These are phyloP conservation scores for Daedaleopsis sinensis DNA, from an alignment of 768 basidiomycete species.

Conservation along the genomic window DNA sequence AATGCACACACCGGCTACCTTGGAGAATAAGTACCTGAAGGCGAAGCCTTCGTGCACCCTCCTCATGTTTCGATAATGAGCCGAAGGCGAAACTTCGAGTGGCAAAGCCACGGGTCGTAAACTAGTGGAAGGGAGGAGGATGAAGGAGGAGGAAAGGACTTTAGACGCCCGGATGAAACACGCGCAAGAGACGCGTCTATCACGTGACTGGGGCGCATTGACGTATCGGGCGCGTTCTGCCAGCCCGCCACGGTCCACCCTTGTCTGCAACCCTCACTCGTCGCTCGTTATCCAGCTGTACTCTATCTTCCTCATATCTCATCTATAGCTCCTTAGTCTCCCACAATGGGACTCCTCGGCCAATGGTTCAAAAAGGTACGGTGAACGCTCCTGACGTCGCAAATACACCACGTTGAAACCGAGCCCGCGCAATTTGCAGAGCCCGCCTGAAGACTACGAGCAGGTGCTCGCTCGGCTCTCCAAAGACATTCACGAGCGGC, in stretches of 20 bases:
- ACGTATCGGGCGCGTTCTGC: conserved; percentile 3
- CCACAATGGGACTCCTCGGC: conserved; percentile 14
- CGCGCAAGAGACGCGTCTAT: conserved; percentile 9
- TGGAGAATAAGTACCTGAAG: too few species aligned
- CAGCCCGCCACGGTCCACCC: background rate
- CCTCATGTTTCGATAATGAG: too few species aligned
- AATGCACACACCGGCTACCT: too few species aligned
- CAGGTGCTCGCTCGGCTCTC: conserved; percentile 69
- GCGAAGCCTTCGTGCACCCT: too few species aligned
- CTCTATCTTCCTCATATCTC: conserved; percentile 1
- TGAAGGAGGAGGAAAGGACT: too few species aligned
- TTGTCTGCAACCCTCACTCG: background rate
- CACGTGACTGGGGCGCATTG: conserved; percentile 13
- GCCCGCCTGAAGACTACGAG: conserved; percentile 75
- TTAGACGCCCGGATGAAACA: conserved; percentile 4
- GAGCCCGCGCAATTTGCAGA: conserved; percentile 31
- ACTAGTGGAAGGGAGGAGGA: too few species aligned
- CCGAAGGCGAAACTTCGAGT: too few species aligned
- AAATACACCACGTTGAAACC: background rate
- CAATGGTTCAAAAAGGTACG: conserved; percentile 20
- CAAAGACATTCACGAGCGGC: conserved; percentile 70
- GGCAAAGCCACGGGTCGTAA: too few species aligned
- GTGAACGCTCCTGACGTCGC: background rate
- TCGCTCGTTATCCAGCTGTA: conserved; percentile 16
- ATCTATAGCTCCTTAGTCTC: too few species aligned